Percentiles rank a stretch among this genome's conserved stretches.
phyloP scores from a whole-genome alignment of 495 filamentous ascomycete genomes.

The Aspergillus sclerotiicarbonarius region DNA sequence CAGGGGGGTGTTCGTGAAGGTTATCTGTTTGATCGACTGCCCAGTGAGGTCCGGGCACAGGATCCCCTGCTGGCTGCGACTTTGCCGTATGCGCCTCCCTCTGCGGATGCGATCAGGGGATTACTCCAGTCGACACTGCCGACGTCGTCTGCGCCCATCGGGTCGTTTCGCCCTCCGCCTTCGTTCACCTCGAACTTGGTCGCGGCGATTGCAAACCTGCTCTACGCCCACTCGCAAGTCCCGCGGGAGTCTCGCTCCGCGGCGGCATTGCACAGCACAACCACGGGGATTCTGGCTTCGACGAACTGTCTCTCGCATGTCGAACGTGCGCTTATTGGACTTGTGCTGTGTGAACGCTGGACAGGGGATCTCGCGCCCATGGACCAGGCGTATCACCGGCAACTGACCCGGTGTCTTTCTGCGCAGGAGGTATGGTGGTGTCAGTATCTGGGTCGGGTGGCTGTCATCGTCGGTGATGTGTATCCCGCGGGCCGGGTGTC shows the following conservation, averaged over 20 bases:
- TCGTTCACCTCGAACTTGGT: conserved; percentile 43
- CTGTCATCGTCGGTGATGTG: conserved; percentile 47
- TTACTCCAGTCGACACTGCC: conserved; percentile 48
- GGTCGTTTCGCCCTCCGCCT: conserved; percentile 17
- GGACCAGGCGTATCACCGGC: conserved; percentile 40
- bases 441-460: conserved; percentile 54
- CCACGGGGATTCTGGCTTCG: conserved; percentile 61
- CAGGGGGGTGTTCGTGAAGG: conserved; percentile 83
- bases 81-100: conserved; percentile 43
- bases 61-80: conserved; percentile 66
- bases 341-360: conserved; percentile 74
- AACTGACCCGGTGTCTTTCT: conserved; percentile 42
- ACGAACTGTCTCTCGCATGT: conserved; percentile 68
- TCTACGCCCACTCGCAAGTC: conserved; percentile 46
- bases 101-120: conserved; percentile 27
- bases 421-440: conserved; percentile 55
- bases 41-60: conserved; percentile 50
- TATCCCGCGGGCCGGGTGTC: conserved; percentile 52
- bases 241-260: conserved; percentile 55
- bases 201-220: conserved; percentile 46
- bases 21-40: conserved; percentile 65
- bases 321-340: conserved; percentile 63
- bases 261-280: conserved; percentile 66
- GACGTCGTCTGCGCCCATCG: conserved; percentile 20
- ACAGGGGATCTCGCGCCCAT: conserved; percentile 57